phyloP scores from a whole-genome alignment of 2,329 filamentous ascomycete species.

The Ophiocordyceps sinensis region DNA sequence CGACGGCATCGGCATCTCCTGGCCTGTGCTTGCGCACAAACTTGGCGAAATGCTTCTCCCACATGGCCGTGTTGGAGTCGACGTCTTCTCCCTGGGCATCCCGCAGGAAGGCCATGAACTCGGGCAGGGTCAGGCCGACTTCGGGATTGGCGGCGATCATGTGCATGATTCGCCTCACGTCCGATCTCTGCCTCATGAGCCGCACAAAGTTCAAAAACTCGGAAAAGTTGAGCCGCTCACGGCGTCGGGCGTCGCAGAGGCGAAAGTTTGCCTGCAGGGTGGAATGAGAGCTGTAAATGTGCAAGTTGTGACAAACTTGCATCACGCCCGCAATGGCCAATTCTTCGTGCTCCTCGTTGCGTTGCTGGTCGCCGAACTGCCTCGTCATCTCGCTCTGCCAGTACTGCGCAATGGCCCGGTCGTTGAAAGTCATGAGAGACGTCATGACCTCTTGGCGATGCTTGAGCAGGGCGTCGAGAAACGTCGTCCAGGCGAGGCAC shows the following conservation, averaged over 20 bases:
- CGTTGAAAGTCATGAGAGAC: slow-evolving; percentile 71
- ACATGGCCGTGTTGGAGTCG: slow-evolving; percentile 46
- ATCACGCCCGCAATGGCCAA: slow-evolving; percentile 70
- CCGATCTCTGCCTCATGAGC: slow-evolving; percentile 69
- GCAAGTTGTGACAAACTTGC: slow-evolving; percentile 72
- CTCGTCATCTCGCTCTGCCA: slow-evolving; percentile 77
- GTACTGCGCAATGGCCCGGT: slow-evolving; percentile 67
- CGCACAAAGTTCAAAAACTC: slow-evolving; percentile 78
- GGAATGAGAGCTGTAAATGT: slow-evolving; percentile 75
- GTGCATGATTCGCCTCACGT: slow-evolving; percentile 63
- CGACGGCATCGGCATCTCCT: slow-evolving; percentile 27
- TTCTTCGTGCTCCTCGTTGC: slow-evolving; percentile 45
- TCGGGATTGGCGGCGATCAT: slow-evolving; percentile 42
- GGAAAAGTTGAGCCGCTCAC: slow-evolving; percentile 55
- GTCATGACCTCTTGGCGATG: slow-evolving; percentile 85
- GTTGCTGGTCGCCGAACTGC: slow-evolving; percentile 39
- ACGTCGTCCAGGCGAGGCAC: slow-evolving; percentile 68
- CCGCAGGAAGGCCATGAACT: slow-evolving; percentile 65
- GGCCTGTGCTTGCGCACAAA: slow-evolving; percentile 46
- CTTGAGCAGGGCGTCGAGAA: slow-evolving; percentile 69
- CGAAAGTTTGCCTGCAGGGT: slow-evolving; percentile 63
- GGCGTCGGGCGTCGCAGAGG: slow-evolving; percentile 50
- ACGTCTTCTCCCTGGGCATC: slow-evolving; percentile 65
- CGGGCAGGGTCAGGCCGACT: slow-evolving; percentile 50
- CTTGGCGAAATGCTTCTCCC: slow-evolving; percentile 59